Evolutionary conservation across 495 filamentous ascomycete species (phyloP), one percentile per base, ranked within the genome.

Genomic region (Penicillium samsonianum): DNA sequence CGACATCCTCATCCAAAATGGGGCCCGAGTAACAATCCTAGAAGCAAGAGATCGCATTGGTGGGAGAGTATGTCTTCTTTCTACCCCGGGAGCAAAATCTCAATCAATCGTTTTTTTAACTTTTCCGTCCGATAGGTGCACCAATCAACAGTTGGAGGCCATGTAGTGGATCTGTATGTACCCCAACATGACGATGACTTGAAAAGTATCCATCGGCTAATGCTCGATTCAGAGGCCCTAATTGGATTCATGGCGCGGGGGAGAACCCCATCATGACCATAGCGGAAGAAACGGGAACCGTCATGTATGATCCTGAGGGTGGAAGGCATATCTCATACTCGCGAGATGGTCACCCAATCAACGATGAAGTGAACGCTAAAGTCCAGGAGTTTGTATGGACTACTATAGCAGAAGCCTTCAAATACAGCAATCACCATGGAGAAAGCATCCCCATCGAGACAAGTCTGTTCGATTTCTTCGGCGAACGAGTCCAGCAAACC

Each of bases 201-300:
- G n/a, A 23, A 25, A 16, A 30, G 37, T 16, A 12, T 22, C 25
- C 11, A 25, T 38, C 55, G 25, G 49, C 44, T 43, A 17, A 41
- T 25, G 0, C 11, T 37, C 6, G 3, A 57, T 14, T 17, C 37
- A 88, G 90, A 20, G 93, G 93, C 6, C 87, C 93, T 7, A 98
- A 97, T 66, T 97, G 93, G 93, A 95, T 96, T 25, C 93, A 98
- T 70, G 94, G 94, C 35, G 88, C 89, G 0, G 80, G 86, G 2
- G 73, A 88, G 47, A 98, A 96, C 67, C 92, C 94, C 5, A 92
- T 98, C 41, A 70, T 89, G 51, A 81, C 88, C 33, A 79, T 98
- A 30, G 91, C 90, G 14, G 79, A 83, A 59, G 73, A 84, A 63
- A 91, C 88, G 0, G 71, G 80, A 3, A 91, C 90, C 0, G 58